Conservation (phyloP, 352 stramenopile species). For the Phytophthora meadii region DNA sequence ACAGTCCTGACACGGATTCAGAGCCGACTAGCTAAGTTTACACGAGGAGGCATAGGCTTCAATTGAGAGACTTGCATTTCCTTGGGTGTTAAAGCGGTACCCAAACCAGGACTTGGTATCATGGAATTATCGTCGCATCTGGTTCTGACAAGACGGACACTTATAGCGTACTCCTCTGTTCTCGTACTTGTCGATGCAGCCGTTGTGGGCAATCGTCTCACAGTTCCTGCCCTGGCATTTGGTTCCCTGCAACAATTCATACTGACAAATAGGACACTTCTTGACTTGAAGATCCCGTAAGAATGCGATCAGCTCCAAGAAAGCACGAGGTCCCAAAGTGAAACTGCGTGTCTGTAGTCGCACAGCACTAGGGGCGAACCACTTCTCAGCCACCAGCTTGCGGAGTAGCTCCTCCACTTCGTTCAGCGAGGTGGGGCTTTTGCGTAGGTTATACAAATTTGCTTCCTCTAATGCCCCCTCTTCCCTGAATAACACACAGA, state of each 20-base stretch:
- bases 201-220: constrained; percentile 53
- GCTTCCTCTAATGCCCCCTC: constrained; percentile 69
- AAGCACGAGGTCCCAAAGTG: constrained; percentile 73
- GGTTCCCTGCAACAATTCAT: constrained; percentile 74
- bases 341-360: constrained; percentile 45
- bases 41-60: background rate
- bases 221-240: constrained; percentile 48
- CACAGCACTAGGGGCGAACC: constrained; percentile 60
- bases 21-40: constrained; percentile 14
- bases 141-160: constrained; percentile 56
- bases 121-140: constrained; percentile 42
- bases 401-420: constrained; percentile 73
- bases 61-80: background rate
- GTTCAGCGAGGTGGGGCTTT: constrained; percentile 61
- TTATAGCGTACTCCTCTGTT: constrained; percentile 67
- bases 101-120: background rate
- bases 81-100: background rate
- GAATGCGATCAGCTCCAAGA: constrained; percentile 78
- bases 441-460: constrained; percentile 76
- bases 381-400: constrained; percentile 73
- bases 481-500: constrained; percentile 40
- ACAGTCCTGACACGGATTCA: constrained; percentile 48
- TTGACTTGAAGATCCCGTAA: constrained; percentile 78
- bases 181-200: constrained; percentile 73
- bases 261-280: constrained; percentile 82